Evolutionary conservation across 306 rosid genomes (phyloP), one percentile per base, ranked within the genome.

Genomic region (Dicorynia guianensis): DNA sequence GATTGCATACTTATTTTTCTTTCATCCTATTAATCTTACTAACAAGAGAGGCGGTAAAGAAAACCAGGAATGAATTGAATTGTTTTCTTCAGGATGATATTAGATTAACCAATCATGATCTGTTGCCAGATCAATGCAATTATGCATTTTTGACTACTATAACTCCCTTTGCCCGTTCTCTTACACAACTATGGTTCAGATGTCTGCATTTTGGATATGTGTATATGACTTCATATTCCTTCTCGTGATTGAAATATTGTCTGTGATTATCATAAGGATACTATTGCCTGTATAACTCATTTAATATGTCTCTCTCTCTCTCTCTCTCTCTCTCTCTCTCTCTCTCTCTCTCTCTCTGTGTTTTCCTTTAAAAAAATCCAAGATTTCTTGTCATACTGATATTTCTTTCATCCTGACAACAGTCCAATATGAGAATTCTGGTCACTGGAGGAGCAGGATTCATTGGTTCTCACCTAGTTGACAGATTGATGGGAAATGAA

Each of bases 381-480:
- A 4, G 11, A 36, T 44, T 59, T 66, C 56, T n/a, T 42, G 20
- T 34, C 36, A 11, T 55, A 17, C 30, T 33, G 30, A 63, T 71
- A n/a, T 53, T 63, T 4, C 39, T 40, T 44, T 56, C 66, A 30
- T 69, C 52, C 17, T 69, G 57, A 64, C 63, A 58, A 63, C 87
- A 93, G 98, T 90, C 97, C 64, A 93, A 93, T 64, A 91, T 93
- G 98, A 89, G 98, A 89, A 93, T 93, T 66, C 76, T 93, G 88
- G 87, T 93, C 57, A 91, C 96, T n/a, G 98, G 98, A 86, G 97
- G 98, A 80, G 98, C 98, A 85, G 98, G 98, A 69, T 93, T 93
- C 87, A 93, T 93, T 40, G 98, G 98, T 56, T 93, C 98, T 78
- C 98, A 93, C 83, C 87, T 93, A 19, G 96, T 92, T 33, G 97